phyloP scores from a whole-genome alignment of 1,284 basidiomycete species.

The Cryptococcus depauperatus region DNA sequence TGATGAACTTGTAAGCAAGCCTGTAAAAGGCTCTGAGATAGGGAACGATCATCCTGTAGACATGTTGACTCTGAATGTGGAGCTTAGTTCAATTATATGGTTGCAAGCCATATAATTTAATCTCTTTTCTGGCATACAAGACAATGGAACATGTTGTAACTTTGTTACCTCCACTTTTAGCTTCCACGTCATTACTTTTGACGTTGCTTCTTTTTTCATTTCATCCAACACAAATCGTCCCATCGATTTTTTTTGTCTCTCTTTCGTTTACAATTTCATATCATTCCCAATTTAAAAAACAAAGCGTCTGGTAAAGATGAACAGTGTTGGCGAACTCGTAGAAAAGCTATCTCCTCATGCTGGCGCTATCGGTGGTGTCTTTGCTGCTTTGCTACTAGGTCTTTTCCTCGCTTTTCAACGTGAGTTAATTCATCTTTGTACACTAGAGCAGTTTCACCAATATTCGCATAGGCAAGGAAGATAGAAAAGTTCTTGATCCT shows the following conservation, averaged over 20 bases:
- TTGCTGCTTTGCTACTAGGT: conserved; percentile 15
- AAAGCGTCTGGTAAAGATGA: too few species aligned
- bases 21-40: too few species aligned
- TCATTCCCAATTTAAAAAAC: not conserved
- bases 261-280: not conserved
- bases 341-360: conserved; percentile 16
- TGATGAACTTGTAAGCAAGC: too few species aligned
- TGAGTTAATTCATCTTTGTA: conserved; percentile 1
- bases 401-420: conserved; percentile 7
- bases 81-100: too few species aligned
- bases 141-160: too few species aligned
- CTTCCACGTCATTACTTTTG: not conserved
- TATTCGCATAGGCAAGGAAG: not conserved
- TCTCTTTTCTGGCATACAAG: too few species aligned
- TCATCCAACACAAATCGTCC: not conserved
- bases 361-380: conserved; percentile 17
- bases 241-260: not conserved
- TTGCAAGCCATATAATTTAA: too few species aligned
- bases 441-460: not conserved
- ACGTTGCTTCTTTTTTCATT: too few species aligned
- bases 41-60: too few species aligned
- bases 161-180: too few species aligned
- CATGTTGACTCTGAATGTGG: too few species aligned
- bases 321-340: conserved; percentile 7
- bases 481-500: conserved; percentile 31